These are phyloP conservation scores for Aquilaria malaccensis DNA, from an alignment of 345 rosid species.

Conservation along the genomic window DNA sequence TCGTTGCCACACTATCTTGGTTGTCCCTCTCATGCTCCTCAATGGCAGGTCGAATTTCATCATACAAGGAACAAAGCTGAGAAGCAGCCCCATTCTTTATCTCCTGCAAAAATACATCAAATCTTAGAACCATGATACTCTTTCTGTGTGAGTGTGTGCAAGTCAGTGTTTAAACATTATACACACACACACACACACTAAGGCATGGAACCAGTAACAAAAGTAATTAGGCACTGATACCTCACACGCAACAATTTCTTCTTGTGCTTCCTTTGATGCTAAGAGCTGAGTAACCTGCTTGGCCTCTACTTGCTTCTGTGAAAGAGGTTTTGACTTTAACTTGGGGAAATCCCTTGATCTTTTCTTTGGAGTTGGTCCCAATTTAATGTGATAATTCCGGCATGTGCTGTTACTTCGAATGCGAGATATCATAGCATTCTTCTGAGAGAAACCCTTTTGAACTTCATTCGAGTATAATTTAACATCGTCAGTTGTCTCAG, in stretches of 20 bases:
- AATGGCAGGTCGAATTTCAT: slow-evolving; percentile 83
- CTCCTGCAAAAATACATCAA: slow-evolving; percentile 37
- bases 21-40: slow-evolving; percentile 96
- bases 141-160: too few relatives aligned
- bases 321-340: slow-evolving; percentile 45
- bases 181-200: neutral
- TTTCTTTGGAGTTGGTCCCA: slow-evolving; percentile 45
- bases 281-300: slow-evolving; percentile 50
- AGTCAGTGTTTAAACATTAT: neutral
- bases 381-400: slow-evolving; percentile 36
- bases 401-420: slow-evolving; percentile 38
- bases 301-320: slow-evolving; percentile 45
- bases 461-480: slow-evolving; percentile 33
- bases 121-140: neutral
- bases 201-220: neutral
- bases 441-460: slow-evolving; percentile 39
- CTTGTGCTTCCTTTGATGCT: slow-evolving; percentile 59
- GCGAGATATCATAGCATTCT: slow-evolving; percentile 48
- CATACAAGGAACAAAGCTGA: slow-evolving; percentile 49
- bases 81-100: slow-evolving; percentile 57
- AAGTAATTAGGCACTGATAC: slow-evolving; percentile 24
- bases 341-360: slow-evolving; percentile 35
- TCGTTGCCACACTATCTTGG: slow-evolving; percentile 87
- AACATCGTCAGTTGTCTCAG: slow-evolving; percentile 35
- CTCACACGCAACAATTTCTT: slow-evolving; percentile 68